Conservation (phyloP, 176 grass and related monocot species). For the Metroxylon sagu region DNA sequence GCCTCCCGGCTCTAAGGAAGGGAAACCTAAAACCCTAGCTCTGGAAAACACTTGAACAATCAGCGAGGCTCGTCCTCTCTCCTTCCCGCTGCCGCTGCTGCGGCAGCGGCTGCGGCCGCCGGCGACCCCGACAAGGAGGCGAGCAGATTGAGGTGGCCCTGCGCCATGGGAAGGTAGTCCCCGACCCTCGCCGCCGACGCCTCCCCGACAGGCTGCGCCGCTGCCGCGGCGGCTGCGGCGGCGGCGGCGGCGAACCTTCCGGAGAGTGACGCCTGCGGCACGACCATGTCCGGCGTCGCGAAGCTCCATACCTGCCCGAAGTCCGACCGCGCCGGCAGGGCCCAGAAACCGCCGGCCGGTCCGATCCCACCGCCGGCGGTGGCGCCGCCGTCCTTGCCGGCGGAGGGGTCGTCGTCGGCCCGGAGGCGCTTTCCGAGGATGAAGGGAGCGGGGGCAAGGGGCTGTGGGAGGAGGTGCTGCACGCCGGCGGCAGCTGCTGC, state of each 20-base stretch:
- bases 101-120: not conserved
- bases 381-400: slow-evolving; percentile 4
- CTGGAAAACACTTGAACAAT: not conserved
- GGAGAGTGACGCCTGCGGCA: not conserved
- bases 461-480: slow-evolving; percentile 6
- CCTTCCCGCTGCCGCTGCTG: not conserved
- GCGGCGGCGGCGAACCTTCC: not conserved
- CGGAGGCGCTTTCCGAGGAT: slow-evolving; percentile 18
- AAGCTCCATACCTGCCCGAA: slow-evolving; percentile 18
- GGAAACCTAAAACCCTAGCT: too few relatives aligned
- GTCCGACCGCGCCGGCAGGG: slow-evolving; percentile 6
- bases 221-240: not conserved
- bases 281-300: slow-evolving; percentile 11
- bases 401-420: not conserved
- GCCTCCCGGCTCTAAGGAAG: too few relatives aligned
- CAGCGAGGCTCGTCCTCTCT: slow-evolving; percentile 7
- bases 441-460: slow-evolving; percentile 7
- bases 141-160: slow-evolving; percentile 15
- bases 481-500: not conserved
- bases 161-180: slow-evolving; percentile 12
- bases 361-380: not conserved
- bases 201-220: slow-evolving; percentile 11
- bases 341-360: slow-evolving; percentile 6
- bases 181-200: slow-evolving; percentile 10
- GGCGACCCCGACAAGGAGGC: slow-evolving; percentile 18